Base-by-base conservation (phyloP, 139 green algal genomes). In the Pleodorina starrii region DNA sequence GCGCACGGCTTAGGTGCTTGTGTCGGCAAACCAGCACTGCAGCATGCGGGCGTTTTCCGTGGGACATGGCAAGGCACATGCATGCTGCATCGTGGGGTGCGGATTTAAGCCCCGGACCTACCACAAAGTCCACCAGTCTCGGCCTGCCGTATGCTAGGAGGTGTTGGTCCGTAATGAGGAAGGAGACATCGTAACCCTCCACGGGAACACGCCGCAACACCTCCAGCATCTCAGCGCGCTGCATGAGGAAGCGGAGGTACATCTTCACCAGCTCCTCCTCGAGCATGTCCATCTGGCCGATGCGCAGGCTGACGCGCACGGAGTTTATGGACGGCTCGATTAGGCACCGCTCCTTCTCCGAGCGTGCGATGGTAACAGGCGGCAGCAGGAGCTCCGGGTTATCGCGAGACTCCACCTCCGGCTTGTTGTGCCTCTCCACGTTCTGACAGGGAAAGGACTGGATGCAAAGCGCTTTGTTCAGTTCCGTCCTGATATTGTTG, bases 261-360 rank as follows among this genome's bases (percentile, higher is more conserved):
- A 89, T 92, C n/a, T 44, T 85, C 29, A 91, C 75, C 46, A 97
- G 85, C 51, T 95, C 93, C 59, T 91, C 90, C 89, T 69, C 89
- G 38, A 91, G 59, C 77, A 97, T 78, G 46, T 95, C 93, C 74
- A 88, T 84, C 86, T 77, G 60, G 3, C 79, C 79, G 23, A 94
- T 86, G 72, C 92, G 93, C n/a, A 97, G 59, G 79, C 89, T 94
- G 48, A 97, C 44, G 19, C 95, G 89, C 27, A 94, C 80, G 32
- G 89, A 94, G 92, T 97, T 97, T 43, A 95, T 93, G 60, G 86
- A 89, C 2, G 77, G 84, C 84, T 97, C 95, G 16, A 97, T 95
- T 21, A 97, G 91, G 73, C 92, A 95, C 57, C 88, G 60, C 76
- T 95, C 95, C 12, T 69, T 69, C 7, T 84, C 59, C 9, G 92